Evolutionary conservation across 108 stramenopile genomes (phyloP), one percentile per base, ranked within the genome.

Genomic region (Epithemia pelagica): DNA sequence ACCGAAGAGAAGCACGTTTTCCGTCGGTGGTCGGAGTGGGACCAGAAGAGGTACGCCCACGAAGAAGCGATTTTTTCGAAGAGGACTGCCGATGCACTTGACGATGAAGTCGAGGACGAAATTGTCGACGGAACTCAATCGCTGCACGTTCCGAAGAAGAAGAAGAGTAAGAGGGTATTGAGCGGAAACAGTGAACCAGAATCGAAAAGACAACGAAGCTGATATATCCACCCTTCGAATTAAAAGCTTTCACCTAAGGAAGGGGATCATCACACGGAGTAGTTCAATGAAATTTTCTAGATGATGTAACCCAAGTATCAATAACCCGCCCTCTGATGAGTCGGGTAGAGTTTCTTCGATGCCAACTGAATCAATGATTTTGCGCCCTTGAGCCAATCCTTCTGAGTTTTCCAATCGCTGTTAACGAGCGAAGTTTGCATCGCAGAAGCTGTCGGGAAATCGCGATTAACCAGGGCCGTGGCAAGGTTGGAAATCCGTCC

Each of bases 361-460:
- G 74, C 82, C 56, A 97, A 84, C 66, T 92, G 92, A 30, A 94
- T 74, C 64, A 97, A 66, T 69, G 86, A 76, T 68, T 97, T 97
- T 76, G 94, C 72, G 25, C 95, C 96, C 81, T 96, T 96, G 63
- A 97, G 82, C 95, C 95, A 97, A 73, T 96, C 96, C 78, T 95
- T 96, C 79, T 97, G 95, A 51, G 79, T 82, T 69, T 74, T 78
- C 96, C 96, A 97, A 26, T 89, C 84, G 28, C 74, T 74, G 58
- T 82, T 92, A 3, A 91, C 93, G 60, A 97, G 64, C 19, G 66
- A 77, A 30, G 90, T 87, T 53, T 92, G 83, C 46, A 88, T 65
- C 19, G 78, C 58, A n/a, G 73, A 69, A 0, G 94, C 92, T 20
- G 81, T 65, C 28, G 62, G 67, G 46, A 80, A 88, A 61, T 96